These are phyloP conservation scores for Sanghuangporus sanghuang DNA, from an alignment of 1,284 basidiomycete species.

Conservation along the genomic window DNA sequence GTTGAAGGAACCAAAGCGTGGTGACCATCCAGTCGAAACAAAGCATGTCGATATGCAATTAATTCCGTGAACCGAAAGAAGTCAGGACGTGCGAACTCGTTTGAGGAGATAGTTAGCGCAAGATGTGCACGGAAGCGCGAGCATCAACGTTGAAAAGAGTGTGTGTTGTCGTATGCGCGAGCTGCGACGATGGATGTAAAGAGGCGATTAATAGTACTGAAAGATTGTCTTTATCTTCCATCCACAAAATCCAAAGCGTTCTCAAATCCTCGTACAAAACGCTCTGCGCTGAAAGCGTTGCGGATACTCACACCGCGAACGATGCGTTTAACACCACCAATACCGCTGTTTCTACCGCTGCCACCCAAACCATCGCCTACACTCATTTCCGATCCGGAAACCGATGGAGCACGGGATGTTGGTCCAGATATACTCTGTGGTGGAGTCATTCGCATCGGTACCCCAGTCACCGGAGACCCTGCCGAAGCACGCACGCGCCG, in stretches of 20 bases:
- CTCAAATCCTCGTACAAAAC: constrained; percentile 12
- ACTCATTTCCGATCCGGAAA: constrained; percentile 5
- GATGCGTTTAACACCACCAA: constrained; percentile 11
- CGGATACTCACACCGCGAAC: constrained; percentile 19
- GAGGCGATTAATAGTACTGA: too few relatives aligned
- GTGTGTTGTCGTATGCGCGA: too few relatives aligned
- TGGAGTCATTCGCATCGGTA: background rate
- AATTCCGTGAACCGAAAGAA: too few relatives aligned
- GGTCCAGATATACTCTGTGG: background rate
- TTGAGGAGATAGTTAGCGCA: too few relatives aligned
- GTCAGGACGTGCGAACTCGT: too few relatives aligned
- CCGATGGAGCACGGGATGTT: constrained; percentile 1
- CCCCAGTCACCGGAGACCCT: background rate
- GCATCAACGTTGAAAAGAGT: too few relatives aligned
- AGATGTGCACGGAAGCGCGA: too few relatives aligned
- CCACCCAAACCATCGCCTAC: background rate
- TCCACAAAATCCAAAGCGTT: constrained; percentile 17
- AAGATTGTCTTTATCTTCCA: constrained; percentile 6
- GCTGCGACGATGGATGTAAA: too few relatives aligned
- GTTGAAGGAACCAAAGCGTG: too few relatives aligned
- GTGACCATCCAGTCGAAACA: too few relatives aligned
- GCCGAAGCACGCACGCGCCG: background rate
- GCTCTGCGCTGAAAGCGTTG: constrained; percentile 15
- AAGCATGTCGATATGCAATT: too few relatives aligned
- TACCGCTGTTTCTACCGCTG: background rate